Evolutionary conservation across 2,329 filamentous ascomycete species (phyloP).

Genomic region (Colletotrichum chlorophyti): DNA sequence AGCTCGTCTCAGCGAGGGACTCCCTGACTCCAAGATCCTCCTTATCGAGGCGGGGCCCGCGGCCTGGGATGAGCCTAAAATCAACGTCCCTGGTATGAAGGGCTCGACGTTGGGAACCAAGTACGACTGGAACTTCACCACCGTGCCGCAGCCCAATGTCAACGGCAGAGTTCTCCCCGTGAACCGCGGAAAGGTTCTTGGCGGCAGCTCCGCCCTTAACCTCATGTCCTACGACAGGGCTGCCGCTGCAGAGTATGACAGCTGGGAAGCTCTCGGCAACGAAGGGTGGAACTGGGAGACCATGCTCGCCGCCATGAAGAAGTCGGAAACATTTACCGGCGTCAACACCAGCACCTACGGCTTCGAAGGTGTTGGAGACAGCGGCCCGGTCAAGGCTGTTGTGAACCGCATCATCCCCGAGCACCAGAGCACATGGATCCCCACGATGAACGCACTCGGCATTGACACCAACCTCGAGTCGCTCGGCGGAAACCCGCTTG

Average conservation of each 20-base stretch:
- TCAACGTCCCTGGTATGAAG: conserved; percentile 37
- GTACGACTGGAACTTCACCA: conserved; percentile 49
- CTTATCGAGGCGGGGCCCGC: conserved; percentile 40
- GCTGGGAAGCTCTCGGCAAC: conserved; percentile 42
- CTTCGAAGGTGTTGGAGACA: conserved; percentile 30
- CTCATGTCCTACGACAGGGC: conserved; percentile 45
- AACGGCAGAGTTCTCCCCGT: conserved; percentile 45
- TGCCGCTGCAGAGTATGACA: conserved; percentile 38
- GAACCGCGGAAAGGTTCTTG: conserved; percentile 51
- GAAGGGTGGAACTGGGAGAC: conserved; percentile 44
- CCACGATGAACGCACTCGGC: conserved; percentile 52
- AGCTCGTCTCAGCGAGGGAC: conserved; percentile 32
- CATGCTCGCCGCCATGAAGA: conserved; percentile 41
- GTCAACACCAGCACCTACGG: conserved; percentile 29
- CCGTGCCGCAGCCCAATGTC: conserved; percentile 44
- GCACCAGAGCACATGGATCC: conserved; percentile 51
- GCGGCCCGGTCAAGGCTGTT: conserved; percentile 36
- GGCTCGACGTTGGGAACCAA: conserved; percentile 32
- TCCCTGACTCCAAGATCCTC: conserved; percentile 34
- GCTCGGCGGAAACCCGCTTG: conserved; percentile 55
- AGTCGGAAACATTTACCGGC: conserved; percentile 38
- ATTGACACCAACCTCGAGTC: conserved; percentile 48
- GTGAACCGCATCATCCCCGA: conserved; percentile 49
- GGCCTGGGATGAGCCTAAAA: conserved; percentile 32
- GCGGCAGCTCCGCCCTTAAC: conserved; percentile 53